phyloP scores from a whole-genome alignment of 257 asterid genomes.

The Capsicum baccatum region DNA sequence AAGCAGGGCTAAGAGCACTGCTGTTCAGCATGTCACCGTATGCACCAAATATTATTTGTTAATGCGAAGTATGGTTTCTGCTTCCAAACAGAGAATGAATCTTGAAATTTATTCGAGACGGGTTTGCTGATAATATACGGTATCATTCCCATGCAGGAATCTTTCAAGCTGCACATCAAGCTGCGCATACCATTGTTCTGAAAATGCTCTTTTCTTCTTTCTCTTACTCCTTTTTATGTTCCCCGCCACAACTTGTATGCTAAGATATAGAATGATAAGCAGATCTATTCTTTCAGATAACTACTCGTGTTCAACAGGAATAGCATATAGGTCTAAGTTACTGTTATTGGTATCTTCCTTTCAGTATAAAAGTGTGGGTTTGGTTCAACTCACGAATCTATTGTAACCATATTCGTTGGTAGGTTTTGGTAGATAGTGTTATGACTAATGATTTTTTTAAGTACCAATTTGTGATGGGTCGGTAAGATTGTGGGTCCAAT shows the following conservation, averaged over 20 bases:
- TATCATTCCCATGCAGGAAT: conserved; percentile 14
- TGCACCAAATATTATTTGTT: not conserved
- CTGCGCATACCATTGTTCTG: conserved; percentile 5
- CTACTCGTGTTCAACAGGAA: not conserved
- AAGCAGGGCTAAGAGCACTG: conserved; percentile 34
- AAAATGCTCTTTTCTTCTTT: not conserved
- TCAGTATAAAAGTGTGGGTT: not conserved
- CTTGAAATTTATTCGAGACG: not conserved
- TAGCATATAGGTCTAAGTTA: not conserved
- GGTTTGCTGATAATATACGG: conserved; percentile 3
- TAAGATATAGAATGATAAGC: not conserved
- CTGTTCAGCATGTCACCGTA: not conserved
- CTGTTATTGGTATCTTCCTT: conserved; percentile 1
- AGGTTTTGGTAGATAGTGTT: conserved; percentile 23
- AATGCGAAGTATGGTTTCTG: conserved; percentile 10
- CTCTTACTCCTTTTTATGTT: not conserved
- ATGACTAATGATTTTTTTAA: conserved; percentile 26
- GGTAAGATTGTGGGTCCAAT: conserved; percentile 43
- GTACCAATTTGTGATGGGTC: conserved; percentile 29
- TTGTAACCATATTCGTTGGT: not conserved
- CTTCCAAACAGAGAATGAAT: conserved; percentile 1
- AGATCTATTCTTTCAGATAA: conserved; percentile 6
- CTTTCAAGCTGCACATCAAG: not conserved
- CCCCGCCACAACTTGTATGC: not conserved
- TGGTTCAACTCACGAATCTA: not conserved